These are phyloP conservation scores for Lactarius trivialis DNA, from an alignment of 768 basidiomycete species.

Conservation along the genomic window DNA sequence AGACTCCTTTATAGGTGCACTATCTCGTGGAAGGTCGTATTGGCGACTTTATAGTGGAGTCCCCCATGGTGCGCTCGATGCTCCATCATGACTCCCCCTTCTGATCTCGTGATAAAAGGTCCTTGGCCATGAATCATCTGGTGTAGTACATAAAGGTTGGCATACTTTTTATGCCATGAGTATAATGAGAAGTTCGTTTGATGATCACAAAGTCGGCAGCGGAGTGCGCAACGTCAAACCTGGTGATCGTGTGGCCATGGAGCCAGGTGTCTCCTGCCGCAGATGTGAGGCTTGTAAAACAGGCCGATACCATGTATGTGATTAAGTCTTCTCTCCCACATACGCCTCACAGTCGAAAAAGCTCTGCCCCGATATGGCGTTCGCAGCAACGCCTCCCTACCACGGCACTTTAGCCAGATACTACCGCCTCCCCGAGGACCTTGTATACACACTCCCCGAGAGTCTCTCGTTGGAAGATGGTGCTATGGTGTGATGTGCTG, in stretches of 20 bases:
- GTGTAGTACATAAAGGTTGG: slow-evolving; percentile 64
- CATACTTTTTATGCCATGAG: neutral
- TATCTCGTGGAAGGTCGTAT: slow-evolving; percentile 75
- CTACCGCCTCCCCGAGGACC: slow-evolving; percentile 80
- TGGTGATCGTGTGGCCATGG: slow-evolving; percentile 87
- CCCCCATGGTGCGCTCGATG: slow-evolving; percentile 57
- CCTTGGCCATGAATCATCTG: slow-evolving; percentile 91
- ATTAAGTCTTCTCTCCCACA: neutral
- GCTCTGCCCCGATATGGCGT: slow-evolving; percentile 82
- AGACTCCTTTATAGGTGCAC: slow-evolving; percentile 48
- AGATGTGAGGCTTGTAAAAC: slow-evolving; percentile 78
- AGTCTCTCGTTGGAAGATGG: slow-evolving; percentile 87
- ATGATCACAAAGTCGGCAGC: slow-evolving; percentile 50
- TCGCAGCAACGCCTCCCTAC: slow-evolving; percentile 90
- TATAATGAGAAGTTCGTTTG: neutral
- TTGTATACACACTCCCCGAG: slow-evolving; percentile 79
- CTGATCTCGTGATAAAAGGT: slow-evolving; percentile 42
- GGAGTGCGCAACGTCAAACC: slow-evolving; percentile 69
- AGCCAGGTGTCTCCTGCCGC: slow-evolving; percentile 84
- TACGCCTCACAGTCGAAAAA: slow-evolving; percentile 26
- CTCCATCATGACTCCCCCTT: slow-evolving; percentile 2
- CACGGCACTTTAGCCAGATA: slow-evolving; percentile 86
- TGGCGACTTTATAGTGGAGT: slow-evolving; percentile 70
- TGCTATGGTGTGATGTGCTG: slow-evolving; percentile 61
- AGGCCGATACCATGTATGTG: slow-evolving; percentile 70